These are phyloP conservation scores for Trichoderma breve DNA, from an alignment of 2,329 filamentous ascomycete species.

Conservation along the genomic window DNA sequence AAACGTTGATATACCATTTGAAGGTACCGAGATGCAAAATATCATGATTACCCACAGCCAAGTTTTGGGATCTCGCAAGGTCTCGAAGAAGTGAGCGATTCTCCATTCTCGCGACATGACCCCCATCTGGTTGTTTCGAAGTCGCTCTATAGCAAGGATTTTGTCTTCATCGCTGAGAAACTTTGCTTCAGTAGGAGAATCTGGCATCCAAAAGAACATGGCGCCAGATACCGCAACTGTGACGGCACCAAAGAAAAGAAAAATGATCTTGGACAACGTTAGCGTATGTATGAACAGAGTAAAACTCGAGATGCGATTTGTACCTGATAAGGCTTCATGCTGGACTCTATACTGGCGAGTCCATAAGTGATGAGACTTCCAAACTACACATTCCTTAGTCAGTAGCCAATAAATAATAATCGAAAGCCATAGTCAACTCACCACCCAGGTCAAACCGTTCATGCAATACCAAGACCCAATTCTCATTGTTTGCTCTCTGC, in stretches of 20 bases:
- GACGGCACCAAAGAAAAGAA: constrained; percentile 52
- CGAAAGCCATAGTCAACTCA: constrained; percentile 25
- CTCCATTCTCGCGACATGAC: constrained; percentile 52
- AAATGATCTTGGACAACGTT: constrained; percentile 43
- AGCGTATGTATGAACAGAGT: neutral
- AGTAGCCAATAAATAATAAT: neutral
- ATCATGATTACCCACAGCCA: constrained; percentile 58
- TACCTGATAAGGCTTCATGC: constrained; percentile 48
- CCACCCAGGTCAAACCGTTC: constrained; percentile 58
- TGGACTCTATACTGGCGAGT: constrained; percentile 54
- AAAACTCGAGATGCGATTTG: neutral
- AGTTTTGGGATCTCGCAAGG: constrained; percentile 56
- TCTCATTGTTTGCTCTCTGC: constrained; percentile 54
- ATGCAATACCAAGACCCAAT: constrained; percentile 60
- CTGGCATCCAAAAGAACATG: constrained; percentile 49
- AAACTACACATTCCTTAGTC: constrained; percentile 32
- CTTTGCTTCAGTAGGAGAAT: constrained; percentile 49
- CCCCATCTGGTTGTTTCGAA: constrained; percentile 55
- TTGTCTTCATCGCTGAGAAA: constrained; percentile 52
- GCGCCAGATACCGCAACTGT: constrained; percentile 47
- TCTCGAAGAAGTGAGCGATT: constrained; percentile 51
- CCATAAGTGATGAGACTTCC: constrained; percentile 58
- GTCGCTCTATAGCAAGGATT: constrained; percentile 51
- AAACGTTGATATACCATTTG: constrained; percentile 57
- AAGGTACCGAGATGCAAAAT: constrained; percentile 56